Evolutionary conservation across 2,329 filamentous ascomycete species (phyloP), one percentile per base, ranked within the genome.

Genomic region (Lomentospora prolificans): DNA sequence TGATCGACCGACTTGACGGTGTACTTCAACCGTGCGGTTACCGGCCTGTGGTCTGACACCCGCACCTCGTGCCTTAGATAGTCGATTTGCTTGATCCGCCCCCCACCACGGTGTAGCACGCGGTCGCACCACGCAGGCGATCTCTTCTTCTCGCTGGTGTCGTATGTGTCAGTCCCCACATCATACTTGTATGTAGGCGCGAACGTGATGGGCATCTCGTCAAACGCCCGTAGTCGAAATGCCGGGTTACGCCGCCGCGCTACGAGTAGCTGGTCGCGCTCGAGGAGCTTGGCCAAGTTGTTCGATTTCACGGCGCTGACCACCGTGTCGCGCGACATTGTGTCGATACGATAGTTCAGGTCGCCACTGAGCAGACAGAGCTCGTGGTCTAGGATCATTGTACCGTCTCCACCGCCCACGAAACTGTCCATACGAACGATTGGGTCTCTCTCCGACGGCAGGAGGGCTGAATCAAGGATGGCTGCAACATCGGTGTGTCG

Each of bases 161-260:
- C 94, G 69, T 97, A 99, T 5, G 83, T 87, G 66, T 97, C 92
- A 0, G 90, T 95, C 14, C 91, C 91, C 0, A 97, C 90, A 63
- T 99, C 94, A 68, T 99, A 99, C 69, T 99, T 99, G 76, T 99
- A 99, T 0, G 94, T 99, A 0, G 94, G 94, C 6, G 90, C 86
- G 67, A 99, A 99, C 0, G 84, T 86, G 64, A 99, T 96, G 1
- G 87, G 88, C 56, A 86, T 78, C 70, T 99, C 94, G n/a, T 86
- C 84, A 68, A 99, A 97, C 0, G 89, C 86, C 19, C 91, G 85
- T 4, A 99, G 79, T 27, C 89, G 82, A 72, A 97, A 96, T 0
- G 85, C 88, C 0, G 92, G 90, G 63, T 96, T 96, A 62, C 90
- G 89, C 53, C 90, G 87, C 57, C 88, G 83, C 10, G 90, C 92